Evolutionary conservation across 129 eudicot genomes (phyloP).

Genomic region (Ambrosia trifida): DNA sequence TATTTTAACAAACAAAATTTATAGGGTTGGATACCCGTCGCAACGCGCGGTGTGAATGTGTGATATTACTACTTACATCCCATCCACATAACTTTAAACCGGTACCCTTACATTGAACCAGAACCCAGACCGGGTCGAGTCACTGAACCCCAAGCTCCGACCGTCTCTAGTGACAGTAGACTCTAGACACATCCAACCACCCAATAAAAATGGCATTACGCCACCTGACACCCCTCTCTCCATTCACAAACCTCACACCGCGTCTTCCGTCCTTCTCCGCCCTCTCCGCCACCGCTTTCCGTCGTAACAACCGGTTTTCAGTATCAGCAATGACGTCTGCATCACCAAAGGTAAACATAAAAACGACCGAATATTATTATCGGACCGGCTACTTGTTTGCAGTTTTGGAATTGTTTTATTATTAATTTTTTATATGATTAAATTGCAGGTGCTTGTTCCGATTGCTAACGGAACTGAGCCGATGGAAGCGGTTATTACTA

Average conservation of each 20-base stretch:
- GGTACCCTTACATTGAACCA: not conserved
- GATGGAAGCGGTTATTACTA: conserved; percentile 75
- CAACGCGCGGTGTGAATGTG: too few species aligned
- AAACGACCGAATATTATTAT: not conserved
- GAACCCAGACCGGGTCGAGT: conserved; percentile 31
- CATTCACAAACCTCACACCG: conserved; percentile 33
- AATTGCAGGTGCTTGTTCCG: conserved; percentile 78
- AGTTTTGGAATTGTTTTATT: not conserved
- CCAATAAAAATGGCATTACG: conserved; percentile 38
- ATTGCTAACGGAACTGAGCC: conserved; percentile 98
- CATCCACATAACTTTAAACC: not conserved
- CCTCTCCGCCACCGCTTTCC: conserved; percentile 29
- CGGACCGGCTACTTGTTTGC: not conserved
- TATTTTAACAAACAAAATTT: too few species aligned
- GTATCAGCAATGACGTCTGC: conserved; percentile 61
- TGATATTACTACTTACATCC: too few species aligned
- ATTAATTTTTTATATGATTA: not conserved
- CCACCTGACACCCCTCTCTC: conserved; percentile 53
- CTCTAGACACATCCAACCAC: conserved; percentile 17
- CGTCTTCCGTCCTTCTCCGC: conserved; percentile 29
- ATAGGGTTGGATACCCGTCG: too few species aligned
- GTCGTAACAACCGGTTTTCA: conserved; percentile 38
- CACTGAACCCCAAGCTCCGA: conserved; percentile 15
- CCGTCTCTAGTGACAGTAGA: not conserved
- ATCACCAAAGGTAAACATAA: conserved; percentile 46